Evolutionary conservation across 352 stramenopile species (phyloP).

Genomic region (Pythium vanterpoolii): DNA sequence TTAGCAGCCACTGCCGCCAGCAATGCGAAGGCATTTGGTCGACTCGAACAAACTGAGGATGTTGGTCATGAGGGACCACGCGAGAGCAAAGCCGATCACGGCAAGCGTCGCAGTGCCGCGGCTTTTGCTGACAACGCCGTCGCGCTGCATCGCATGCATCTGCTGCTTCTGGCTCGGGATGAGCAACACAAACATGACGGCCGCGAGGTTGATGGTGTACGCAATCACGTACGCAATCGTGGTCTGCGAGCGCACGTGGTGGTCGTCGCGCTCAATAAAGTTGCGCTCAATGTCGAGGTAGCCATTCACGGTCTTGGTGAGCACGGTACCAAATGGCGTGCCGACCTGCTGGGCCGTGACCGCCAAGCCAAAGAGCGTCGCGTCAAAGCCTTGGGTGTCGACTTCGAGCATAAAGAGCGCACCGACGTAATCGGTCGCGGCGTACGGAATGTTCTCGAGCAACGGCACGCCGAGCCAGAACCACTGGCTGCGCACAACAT

Average conservation of each 20-base stretch:
- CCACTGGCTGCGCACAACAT: conserved; percentile 67
- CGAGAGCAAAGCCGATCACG: conserved; percentile 40
- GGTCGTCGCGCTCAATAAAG: conserved; percentile 16
- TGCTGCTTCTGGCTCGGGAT: conserved; percentile 53
- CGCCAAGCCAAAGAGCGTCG: conserved; percentile 42
- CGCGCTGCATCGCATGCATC: conserved; percentile 35
- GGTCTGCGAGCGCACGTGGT: conserved; percentile 41
- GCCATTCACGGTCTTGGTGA: conserved; percentile 55
- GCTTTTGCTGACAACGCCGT: conserved; percentile 39
- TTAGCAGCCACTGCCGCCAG: conserved; percentile 40
- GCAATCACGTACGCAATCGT: conserved; percentile 56
- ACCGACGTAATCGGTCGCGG: conserved; percentile 41
- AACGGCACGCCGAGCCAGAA: conserved; percentile 62
- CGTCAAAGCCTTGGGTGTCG: conserved; percentile 44
- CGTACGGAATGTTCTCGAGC: conserved; percentile 45
- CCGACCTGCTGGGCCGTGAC: conserved; percentile 39
- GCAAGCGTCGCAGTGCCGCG: conserved; percentile 31
- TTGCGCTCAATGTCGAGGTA: conserved; percentile 49
- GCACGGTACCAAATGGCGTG: conserved; percentile 45
- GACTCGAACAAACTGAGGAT: conserved; percentile 46
- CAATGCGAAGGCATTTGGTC: conserved; percentile 52
- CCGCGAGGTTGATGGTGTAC: conserved; percentile 51
- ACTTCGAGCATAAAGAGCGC: conserved; percentile 54
- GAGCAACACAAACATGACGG: conserved; percentile 41
- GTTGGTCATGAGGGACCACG: conserved; percentile 64